Percentiles rank a stretch among this genome's conserved stretches.
These are phyloP conservation scores for Ananas comosus DNA, from an alignment of 176 grass and related monocot genomes.

Conservation along the genomic window DNA sequence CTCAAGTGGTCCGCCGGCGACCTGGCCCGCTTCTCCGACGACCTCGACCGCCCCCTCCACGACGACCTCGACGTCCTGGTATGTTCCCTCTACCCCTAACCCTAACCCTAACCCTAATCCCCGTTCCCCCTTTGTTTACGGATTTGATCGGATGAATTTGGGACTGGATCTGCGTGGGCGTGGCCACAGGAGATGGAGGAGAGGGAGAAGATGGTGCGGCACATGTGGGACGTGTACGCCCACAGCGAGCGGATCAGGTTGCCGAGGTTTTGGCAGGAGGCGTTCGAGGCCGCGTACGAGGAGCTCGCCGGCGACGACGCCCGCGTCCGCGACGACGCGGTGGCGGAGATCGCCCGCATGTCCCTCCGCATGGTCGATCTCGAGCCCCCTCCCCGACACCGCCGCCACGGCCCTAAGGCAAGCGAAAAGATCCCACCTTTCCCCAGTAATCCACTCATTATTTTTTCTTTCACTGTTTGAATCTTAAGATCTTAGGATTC, in stretches of 20 bases:
- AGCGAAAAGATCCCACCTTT: neutral
- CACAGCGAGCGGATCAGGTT: slow-evolving; percentile 44
- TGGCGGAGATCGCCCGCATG: slow-evolving; percentile 72
- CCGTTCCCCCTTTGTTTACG: neutral
- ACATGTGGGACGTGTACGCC: slow-evolving; percentile 83
- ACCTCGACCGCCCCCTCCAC: neutral
- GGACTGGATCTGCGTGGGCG: neutral
- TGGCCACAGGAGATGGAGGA: slow-evolving; percentile 71
- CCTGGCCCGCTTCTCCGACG: slow-evolving; percentile 19
- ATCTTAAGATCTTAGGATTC: neutral
- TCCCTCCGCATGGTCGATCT: slow-evolving; percentile 52
- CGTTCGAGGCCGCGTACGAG: slow-evolving; percentile 83
- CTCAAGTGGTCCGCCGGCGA: slow-evolving; percentile 55
- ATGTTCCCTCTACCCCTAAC: neutral
- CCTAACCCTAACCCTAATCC: neutral
- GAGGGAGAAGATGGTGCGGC: slow-evolving; percentile 62
- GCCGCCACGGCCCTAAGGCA: neutral
- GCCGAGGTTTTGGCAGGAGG: slow-evolving; percentile 70
- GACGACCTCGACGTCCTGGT: slow-evolving; percentile 46
- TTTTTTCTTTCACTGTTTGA: neutral
- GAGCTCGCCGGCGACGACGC: slow-evolving; percentile 68
- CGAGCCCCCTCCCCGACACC: slow-evolving; percentile 22
- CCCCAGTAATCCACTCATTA: neutral
- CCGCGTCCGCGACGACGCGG: slow-evolving; percentile 29
- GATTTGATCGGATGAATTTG: neutral